phyloP scores from a whole-genome alignment of 345 rosid genomes.

The Hibiscus mutabilis region DNA sequence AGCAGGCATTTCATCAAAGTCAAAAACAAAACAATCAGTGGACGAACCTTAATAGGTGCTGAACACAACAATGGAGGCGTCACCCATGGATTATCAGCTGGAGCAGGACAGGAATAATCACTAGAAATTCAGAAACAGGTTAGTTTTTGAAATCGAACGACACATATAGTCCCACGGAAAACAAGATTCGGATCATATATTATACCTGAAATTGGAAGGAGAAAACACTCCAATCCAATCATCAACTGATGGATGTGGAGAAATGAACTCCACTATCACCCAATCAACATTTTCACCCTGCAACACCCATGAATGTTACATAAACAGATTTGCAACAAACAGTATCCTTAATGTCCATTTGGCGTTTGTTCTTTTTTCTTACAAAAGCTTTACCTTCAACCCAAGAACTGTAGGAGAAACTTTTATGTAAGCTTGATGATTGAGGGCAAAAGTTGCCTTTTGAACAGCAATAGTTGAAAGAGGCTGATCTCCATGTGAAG shows the following conservation, averaged over 20 bases:
- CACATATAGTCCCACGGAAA: background rate
- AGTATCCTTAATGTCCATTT: too few species aligned
- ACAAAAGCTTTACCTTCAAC: constrained; percentile 23
- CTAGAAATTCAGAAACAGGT: constrained; percentile 23
- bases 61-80: constrained; percentile 45
- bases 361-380: background rate
- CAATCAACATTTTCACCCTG: constrained; percentile 56
- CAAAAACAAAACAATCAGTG: background rate
- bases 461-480: constrained; percentile 47
- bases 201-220: constrained; percentile 61
- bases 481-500: constrained; percentile 49
- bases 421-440: constrained; percentile 32
- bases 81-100: constrained; percentile 30
- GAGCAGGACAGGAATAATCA: constrained; percentile 34
- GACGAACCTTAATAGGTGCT: constrained; percentile 59
- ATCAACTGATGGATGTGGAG: constrained; percentile 47
- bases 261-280: constrained; percentile 36
- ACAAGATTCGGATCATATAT: background rate
- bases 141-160: background rate
- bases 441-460: constrained; percentile 26
- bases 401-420: constrained; percentile 53
- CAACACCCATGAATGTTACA: background rate
- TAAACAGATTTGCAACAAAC: background rate
- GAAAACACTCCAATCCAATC: constrained; percentile 85
- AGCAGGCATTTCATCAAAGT: background rate